These are phyloP conservation scores for Colletotrichum sp. DNA, from an alignment of 2,329 filamentous ascomycete species.

Conservation along the genomic window DNA sequence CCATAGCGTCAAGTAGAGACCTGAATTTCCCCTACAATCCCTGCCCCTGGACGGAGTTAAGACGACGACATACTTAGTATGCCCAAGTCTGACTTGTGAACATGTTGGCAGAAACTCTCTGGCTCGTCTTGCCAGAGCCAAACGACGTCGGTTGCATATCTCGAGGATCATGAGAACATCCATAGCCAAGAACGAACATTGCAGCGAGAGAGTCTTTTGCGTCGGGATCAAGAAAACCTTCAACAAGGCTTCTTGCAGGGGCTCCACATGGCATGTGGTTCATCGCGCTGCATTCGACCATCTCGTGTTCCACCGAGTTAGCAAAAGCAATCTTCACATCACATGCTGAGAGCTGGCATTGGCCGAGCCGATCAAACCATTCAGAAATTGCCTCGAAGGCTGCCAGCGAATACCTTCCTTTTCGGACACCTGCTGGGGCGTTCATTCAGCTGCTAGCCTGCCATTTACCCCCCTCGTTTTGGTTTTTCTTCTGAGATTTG, in stretches of 20 bases:
- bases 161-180: background rate
- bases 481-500: background rate
- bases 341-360: background rate
- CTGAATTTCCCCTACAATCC: conserved; percentile 11
- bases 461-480: background rate
- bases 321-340: background rate
- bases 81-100: background rate
- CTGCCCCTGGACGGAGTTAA: conserved; percentile 1
- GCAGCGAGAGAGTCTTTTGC: background rate
- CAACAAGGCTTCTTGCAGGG: background rate
- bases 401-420: background rate
- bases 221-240: background rate
- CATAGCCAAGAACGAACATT: background rate
- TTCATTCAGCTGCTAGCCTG: background rate
- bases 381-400: background rate
- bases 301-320: background rate
- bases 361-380: background rate
- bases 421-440: background rate
- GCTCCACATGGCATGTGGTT: background rate
- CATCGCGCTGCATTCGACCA: background rate
- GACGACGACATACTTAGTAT: background rate
- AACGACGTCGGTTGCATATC: background rate
- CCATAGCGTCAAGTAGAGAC: conserved; percentile 20
- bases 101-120: background rate
- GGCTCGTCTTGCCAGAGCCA: background rate